phyloP scores from a whole-genome alignment of 2,329 filamentous ascomycete species.

The Sordariomycetes sp. region DNA sequence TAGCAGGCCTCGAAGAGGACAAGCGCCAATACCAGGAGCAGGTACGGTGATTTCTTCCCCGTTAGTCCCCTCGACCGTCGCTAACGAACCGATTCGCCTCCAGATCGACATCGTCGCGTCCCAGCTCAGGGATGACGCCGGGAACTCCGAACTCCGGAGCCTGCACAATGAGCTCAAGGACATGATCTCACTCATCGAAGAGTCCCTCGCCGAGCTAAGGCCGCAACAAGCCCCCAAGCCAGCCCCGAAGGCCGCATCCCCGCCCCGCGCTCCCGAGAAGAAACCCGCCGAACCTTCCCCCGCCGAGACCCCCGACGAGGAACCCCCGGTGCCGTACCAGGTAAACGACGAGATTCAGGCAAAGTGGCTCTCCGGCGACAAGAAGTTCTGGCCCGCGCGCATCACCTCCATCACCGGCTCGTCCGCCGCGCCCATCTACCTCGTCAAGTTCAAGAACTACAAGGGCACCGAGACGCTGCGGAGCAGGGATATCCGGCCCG shows the following conservation, averaged over 20 bases:
- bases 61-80: not conserved
- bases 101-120: constrained; percentile 70
- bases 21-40: constrained; percentile 46
- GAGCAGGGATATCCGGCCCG: constrained; percentile 72
- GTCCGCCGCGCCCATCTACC: constrained; percentile 81
- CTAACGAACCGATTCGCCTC: constrained; percentile 1
- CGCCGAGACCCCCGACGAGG: constrained; percentile 32
- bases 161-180: constrained; percentile 74
- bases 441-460: constrained; percentile 92
- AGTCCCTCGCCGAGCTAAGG: constrained; percentile 72
- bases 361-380: constrained; percentile 84
- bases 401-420: constrained; percentile 93
- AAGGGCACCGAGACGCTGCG: constrained; percentile 72
- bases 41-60: constrained; percentile 22
- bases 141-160: constrained; percentile 65
- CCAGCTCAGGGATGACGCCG: constrained; percentile 70
- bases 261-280: constrained; percentile 8
- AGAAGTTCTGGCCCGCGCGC: constrained; percentile 79
- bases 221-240: constrained; percentile 29
- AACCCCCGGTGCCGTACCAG: constrained; percentile 51
- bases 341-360: constrained; percentile 87
- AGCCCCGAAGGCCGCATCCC: constrained; percentile 15
- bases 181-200: constrained; percentile 69
- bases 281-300: constrained; percentile 27
- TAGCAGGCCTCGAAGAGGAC: constrained; percentile 38